These are phyloP conservation scores for Citrus inodora DNA, from an alignment of 345 rosid species.

Conservation along the genomic window DNA sequence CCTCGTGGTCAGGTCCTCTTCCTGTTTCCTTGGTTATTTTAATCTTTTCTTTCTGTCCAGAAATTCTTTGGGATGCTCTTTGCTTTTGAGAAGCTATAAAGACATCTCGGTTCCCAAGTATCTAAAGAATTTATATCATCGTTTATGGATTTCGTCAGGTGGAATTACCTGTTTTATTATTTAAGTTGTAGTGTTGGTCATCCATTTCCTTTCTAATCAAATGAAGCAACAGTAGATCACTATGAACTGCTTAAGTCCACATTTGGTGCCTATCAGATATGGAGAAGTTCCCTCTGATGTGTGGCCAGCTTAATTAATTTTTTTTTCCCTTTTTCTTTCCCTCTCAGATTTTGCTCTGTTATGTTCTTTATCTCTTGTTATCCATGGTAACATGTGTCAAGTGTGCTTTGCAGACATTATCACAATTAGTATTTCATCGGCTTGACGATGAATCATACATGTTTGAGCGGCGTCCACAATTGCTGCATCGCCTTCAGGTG, in stretches of 20 bases:
- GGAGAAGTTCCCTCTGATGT: neutral
- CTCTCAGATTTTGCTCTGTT: neutral
- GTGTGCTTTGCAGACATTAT: conserved; percentile 50
- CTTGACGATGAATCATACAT: conserved; percentile 85
- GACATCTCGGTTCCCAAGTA: neutral
- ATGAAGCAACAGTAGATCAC: neutral
- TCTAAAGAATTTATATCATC: no score
- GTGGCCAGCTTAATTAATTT: neutral
- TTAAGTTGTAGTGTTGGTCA: neutral
- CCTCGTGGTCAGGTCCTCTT: conserved; percentile 84
- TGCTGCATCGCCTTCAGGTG: conserved; percentile 94
- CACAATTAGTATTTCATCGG: conserved; percentile 80
- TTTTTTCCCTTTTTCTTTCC: neutral
- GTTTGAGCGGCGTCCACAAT: conserved; percentile 87
- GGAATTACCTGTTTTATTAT: neutral
- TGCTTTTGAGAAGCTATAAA: neutral
- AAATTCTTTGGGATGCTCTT: no score
- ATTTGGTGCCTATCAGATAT: neutral
- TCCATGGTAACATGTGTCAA: neutral
- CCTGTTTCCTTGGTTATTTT: conserved; percentile 19
- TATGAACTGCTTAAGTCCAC: neutral
- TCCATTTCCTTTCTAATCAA: neutral
- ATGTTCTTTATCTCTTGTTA: neutral
- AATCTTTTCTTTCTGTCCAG: no score
- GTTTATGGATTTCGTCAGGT: neutral